phyloP scores from a whole-genome alignment of 129 eudicot genomes.

The Arctium lappa region DNA sequence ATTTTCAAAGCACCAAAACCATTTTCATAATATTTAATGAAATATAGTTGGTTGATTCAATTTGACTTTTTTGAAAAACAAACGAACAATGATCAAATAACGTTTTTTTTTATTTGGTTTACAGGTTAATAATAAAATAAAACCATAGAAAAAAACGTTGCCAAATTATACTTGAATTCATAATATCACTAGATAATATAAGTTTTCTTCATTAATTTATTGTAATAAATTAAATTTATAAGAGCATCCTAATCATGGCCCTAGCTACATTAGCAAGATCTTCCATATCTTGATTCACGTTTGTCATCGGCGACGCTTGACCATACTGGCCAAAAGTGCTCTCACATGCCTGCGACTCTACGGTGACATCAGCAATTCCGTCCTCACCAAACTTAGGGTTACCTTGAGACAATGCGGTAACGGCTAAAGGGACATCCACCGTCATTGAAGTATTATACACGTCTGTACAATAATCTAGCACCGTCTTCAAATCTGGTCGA shows the following conservation, averaged over 20 bases:
- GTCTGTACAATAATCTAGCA: constrained; percentile 23
- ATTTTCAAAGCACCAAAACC: too few species aligned
- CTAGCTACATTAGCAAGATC: constrained; percentile 35
- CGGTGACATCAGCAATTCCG: constrained; percentile 36
- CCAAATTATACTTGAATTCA: neutral
- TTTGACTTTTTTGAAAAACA: too few species aligned
- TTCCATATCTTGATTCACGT: constrained; percentile 9
- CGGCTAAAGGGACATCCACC: constrained; percentile 29
- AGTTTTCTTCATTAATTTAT: neutral
- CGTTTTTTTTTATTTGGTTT: too few species aligned
- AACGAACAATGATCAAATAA: too few species aligned
- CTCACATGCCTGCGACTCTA: constrained; percentile 37
- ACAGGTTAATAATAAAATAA: neutral
- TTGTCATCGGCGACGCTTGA: constrained; percentile 18
- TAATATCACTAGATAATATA: neutral
- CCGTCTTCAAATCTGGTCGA: neutral
- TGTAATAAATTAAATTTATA: neutral
- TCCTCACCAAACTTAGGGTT: constrained; percentile 43
- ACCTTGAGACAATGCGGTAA: constrained; percentile 23
- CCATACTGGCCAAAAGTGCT: constrained; percentile 18
- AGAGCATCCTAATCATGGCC: constrained; percentile 31
- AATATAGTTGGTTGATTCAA: too few species aligned
- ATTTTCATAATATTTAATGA: too few species aligned
- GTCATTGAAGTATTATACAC: constrained; percentile 26
- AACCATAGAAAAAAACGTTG: neutral